These are phyloP conservation scores for Pyrenophora seminiperda DNA, from an alignment of 2,329 filamentous ascomycete species.

Conservation along the genomic window DNA sequence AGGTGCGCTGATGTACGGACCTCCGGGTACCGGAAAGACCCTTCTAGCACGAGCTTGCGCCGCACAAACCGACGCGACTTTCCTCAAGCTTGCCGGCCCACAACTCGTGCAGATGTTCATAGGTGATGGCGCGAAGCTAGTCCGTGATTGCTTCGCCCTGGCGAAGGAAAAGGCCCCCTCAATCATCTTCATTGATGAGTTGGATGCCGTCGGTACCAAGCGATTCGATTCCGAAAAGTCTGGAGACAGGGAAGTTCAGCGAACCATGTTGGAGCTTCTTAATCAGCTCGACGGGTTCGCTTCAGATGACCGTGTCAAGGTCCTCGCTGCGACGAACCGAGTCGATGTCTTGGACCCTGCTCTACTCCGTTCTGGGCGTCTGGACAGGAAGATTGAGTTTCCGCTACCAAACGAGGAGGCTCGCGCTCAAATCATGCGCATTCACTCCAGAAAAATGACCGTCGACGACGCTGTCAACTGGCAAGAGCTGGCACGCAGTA, in stretches of 20 bases:
- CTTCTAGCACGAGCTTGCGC: conserved; percentile 93
- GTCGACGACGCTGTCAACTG: conserved; percentile 94
- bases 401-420: conserved; percentile 97
- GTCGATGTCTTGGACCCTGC: conserved; percentile 93
- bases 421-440: conserved; percentile 93
- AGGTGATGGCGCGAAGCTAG: conserved; percentile 95
- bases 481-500: conserved; percentile 92
- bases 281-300: conserved; percentile 99
- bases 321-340: conserved; percentile 91
- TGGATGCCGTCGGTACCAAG: conserved; percentile 98
- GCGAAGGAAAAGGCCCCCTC: conserved; percentile 98
- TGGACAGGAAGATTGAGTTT: conserved; percentile 98
- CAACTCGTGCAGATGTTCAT: conserved; percentile 99
- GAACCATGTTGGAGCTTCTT: conserved; percentile 97
- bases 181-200: conserved; percentile 99
- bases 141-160: conserved; percentile 94
- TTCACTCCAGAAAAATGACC: conserved; percentile 98
- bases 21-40: conserved; percentile 87
- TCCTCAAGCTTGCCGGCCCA: conserved; percentile 95
- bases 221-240: conserved; percentile 99
- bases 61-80: conserved; percentile 96
- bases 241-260: conserved; percentile 95
- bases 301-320: conserved; percentile 95
- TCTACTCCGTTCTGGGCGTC: conserved; percentile 84
- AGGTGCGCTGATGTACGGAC: conserved; percentile 97